Percentiles rank a stretch among this genome's conserved stretches.
Evolutionary conservation across 129 eudicot species (phyloP).

Genomic region (Artemisia tridentata): DNA sequence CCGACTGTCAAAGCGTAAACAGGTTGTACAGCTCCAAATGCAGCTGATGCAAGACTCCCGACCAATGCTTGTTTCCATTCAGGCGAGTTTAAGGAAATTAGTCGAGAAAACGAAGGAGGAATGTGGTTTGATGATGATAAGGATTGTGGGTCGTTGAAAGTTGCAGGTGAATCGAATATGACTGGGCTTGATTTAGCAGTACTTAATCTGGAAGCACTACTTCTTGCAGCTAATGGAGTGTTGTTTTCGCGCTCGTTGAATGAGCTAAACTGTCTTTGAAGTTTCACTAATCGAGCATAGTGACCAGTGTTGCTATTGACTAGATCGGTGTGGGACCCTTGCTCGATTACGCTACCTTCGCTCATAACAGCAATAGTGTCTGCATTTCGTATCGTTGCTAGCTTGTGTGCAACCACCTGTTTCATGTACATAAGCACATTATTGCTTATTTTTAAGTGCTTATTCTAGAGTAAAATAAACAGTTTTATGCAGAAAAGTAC

Average conservation of each 20-base stretch:
- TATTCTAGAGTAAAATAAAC: too few relatives aligned
- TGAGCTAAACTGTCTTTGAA: conserved; percentile 65
- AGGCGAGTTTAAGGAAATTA: conserved; percentile 60
- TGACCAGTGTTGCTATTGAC: conserved; percentile 55
- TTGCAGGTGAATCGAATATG: conserved; percentile 46
- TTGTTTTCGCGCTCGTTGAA: conserved; percentile 48
- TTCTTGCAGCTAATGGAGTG: conserved; percentile 39
- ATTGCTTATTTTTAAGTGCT: too few relatives aligned
- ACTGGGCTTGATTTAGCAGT: conserved; percentile 64
- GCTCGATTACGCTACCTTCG: conserved; percentile 58
- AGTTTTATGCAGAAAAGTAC: background rate
- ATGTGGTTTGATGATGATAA: conserved; percentile 29
- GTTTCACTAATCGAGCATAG: conserved; percentile 66
- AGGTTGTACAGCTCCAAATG: conserved; percentile 85
- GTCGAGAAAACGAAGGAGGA: conserved; percentile 61
- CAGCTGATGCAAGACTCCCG: conserved; percentile 73
- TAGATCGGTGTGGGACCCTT: conserved; percentile 67
- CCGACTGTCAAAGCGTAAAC: conserved; percentile 84
- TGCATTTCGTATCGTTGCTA: conserved; percentile 79
- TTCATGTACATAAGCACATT: background rate
- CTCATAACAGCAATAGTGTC: conserved; percentile 81
- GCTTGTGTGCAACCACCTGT: conserved; percentile 95
- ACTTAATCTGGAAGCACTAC: conserved; percentile 70
- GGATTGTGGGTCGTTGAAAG: conserved; percentile 20
- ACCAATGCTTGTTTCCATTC: conserved; percentile 85